Evolutionary conservation across 176 grass and related monocot genomes (phyloP), one percentile per base, ranked within the genome.

Genomic region (Ensete glaucum): DNA sequence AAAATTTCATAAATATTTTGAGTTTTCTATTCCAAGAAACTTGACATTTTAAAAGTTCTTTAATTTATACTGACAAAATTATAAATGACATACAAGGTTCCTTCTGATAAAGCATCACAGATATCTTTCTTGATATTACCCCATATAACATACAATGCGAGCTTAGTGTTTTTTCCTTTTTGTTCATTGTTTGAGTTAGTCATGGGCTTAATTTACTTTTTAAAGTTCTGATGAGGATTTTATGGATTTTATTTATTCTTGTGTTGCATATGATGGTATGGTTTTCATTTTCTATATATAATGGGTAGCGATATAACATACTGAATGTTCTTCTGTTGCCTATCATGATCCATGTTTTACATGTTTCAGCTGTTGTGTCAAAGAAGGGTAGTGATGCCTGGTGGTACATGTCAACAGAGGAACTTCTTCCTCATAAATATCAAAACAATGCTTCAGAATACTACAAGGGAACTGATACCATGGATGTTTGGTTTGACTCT

Each of bases 401-500:
- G 94, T 97, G 94, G 94, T 93, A 93, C 85, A 87, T 97, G 94
- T 80, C 86, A 67, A 93, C 75, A 8, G 88, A 91, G 76, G 85
- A 97, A 55, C 94, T 97, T 93, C 94, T 97, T 80, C 88, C 94
- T 62, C 77, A 93, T 8, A 90, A 87, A 74, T 93, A 97, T 82
- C 71, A 67, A n/a, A 62, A 85, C 57, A 87, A 81, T 84, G 94
- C 88, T 86, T 90, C 83, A 48, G 73, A 87, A 20, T 97, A 97
- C 81, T 77, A 79, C 48, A 97, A 91, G 82, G 94, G 94, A 85
- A 97, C 94, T 83, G 94, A 97, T 89, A 97, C 94, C 83, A 97
- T 97, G 94, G 94, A 97, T 73, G 94, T 97, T 85, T 97, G 94
- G 94, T 97, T 97, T 69, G 94, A 97, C 82, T 97, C 94, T 72